phyloP scores from a whole-genome alignment of 768 basidiomycete species.

The Lentinula aciculospora region DNA sequence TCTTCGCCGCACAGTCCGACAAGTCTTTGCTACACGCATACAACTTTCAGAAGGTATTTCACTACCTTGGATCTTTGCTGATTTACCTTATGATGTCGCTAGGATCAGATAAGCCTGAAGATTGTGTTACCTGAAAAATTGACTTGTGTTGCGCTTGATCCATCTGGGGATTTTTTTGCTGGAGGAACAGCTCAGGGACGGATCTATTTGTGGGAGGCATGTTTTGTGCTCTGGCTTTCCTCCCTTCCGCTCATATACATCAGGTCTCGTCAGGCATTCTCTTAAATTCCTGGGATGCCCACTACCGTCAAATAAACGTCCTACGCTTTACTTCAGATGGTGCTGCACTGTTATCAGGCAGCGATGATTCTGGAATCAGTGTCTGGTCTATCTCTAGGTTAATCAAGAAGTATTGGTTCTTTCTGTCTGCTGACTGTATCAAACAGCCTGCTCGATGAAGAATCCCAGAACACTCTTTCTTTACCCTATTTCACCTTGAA shows the following conservation, averaged over 20 bases:
- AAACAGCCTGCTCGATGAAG: constrained; percentile 71
- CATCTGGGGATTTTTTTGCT: constrained; percentile 70
- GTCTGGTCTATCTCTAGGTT: constrained; percentile 90
- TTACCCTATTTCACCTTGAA: constrained; percentile 74
- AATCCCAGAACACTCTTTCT: constrained; percentile 67
- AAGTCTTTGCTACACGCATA: constrained; percentile 89
- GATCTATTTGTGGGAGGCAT: constrained; percentile 94
- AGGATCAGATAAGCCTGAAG: constrained; percentile 90
- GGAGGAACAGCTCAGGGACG: constrained; percentile 87
- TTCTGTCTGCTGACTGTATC: neutral
- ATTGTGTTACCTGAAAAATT: constrained; percentile 89
- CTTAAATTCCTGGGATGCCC: constrained; percentile 89
- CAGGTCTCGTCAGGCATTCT: constrained; percentile 93
- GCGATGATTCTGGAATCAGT: constrained; percentile 84
- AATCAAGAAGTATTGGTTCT: constrained; percentile 22
- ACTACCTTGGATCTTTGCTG: neutral
- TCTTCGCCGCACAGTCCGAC: constrained; percentile 82
- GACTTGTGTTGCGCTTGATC: constrained; percentile 72
- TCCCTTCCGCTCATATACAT: constrained; percentile 7
- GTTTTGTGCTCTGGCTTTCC: constrained; percentile 20
- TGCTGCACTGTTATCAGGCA: constrained; percentile 74
- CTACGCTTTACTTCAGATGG: constrained; percentile 83
- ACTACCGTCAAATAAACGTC: constrained; percentile 85
- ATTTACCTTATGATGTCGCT: constrained; percentile 5
- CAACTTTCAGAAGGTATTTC: constrained; percentile 81